A percentile compares a stretch with the other conserved stretches of the same genome.
Evolutionary conservation across 2,329 filamentous ascomycete genomes (phyloP).

Genomic region (Colletotrichum sansevieriae): DNA sequence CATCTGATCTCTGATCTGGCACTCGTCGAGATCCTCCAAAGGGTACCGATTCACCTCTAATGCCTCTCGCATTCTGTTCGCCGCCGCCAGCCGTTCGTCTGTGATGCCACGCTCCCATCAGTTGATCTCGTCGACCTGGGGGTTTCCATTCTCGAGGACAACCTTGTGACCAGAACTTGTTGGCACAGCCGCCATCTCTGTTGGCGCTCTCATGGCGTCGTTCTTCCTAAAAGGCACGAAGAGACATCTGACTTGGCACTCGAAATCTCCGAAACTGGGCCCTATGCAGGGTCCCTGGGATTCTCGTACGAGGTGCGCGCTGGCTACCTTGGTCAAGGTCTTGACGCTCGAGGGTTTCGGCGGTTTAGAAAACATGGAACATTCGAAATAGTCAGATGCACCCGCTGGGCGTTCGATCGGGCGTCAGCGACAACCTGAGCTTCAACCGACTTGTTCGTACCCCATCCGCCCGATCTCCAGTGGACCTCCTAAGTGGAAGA

Average conservation of each 20-base stretch:
- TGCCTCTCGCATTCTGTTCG: background rate
- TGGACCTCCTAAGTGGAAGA: no score
- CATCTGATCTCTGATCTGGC: conserved; percentile 39
- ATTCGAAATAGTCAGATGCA: no score
- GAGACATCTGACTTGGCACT: conserved; percentile 20
- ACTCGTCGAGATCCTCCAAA: conserved; percentile 32
- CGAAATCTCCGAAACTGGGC: conserved; percentile 26
- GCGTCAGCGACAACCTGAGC: no score
- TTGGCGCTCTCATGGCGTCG: background rate
- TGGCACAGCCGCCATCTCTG: background rate
- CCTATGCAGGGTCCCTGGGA: conserved; percentile 19
- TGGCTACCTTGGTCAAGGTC: no score
- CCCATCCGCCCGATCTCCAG: no score
- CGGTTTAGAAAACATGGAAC: no score
- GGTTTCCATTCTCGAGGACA: background rate
- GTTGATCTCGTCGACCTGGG: conserved; percentile 1
- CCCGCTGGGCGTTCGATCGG: no score
- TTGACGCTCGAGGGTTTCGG: no score
- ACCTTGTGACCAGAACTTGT: conserved; percentile 8
- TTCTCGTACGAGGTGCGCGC: background rate
- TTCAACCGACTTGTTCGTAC: no score
- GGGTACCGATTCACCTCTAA: conserved; percentile 1
- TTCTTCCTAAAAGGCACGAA: background rate
- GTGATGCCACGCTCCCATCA: conserved; percentile 6
- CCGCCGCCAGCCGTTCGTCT: conserved; percentile 8